Conservation (phyloP, 495 filamentous ascomycete species). For the Aspergillus sclerotiicarbonarius region DNA sequence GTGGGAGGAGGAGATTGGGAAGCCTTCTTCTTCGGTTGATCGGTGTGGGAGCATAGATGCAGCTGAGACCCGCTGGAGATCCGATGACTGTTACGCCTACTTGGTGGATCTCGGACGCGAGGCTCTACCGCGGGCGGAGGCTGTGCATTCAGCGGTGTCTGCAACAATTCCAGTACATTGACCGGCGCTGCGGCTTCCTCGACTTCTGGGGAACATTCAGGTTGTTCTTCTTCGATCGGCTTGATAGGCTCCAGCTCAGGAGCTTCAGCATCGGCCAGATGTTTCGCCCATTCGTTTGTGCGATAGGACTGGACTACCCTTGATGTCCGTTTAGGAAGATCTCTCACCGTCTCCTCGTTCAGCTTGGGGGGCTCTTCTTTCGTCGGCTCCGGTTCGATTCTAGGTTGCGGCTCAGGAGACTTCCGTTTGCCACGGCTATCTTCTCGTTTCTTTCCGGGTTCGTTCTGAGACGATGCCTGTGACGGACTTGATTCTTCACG, state of each 20-base stretch:
- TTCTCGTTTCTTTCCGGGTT: neutral
- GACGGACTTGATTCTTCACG: neutral
- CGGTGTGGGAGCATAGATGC: slow-evolving; percentile 8
- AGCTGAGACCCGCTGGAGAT: slow-evolving; percentile 13
- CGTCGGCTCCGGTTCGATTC: slow-evolving; percentile 15
- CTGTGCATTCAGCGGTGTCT: slow-evolving; percentile 58
- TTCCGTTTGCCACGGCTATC: neutral
- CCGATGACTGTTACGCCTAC: slow-evolving; percentile 19
- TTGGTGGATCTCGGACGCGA: slow-evolving; percentile 13
- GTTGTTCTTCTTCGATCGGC: slow-evolving; percentile 34
- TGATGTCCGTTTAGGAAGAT: slow-evolving; percentile 50
- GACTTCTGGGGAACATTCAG: slow-evolving; percentile 21
- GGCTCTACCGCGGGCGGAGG: slow-evolving; percentile 37
- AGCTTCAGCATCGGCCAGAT: slow-evolving; percentile 71
- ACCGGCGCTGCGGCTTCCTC: slow-evolving; percentile 60
- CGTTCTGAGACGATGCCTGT: neutral
- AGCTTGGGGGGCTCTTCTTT: slow-evolving; percentile 22
- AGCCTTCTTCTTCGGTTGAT: slow-evolving; percentile 9
- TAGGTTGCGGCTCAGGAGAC: neutral
- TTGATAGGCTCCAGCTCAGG: slow-evolving; percentile 67
- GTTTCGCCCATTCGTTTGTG: slow-evolving; percentile 97
- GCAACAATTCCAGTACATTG: slow-evolving; percentile 63
- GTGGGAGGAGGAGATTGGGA: slow-evolving; percentile 12
- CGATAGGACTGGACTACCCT: slow-evolving; percentile 77
- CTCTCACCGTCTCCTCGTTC: slow-evolving; percentile 35